Percentiles rank a stretch among this genome's conserved stretches.
These are phyloP conservation scores for Leucocoprinus sp. DNA, from an alignment of 768 basidiomycete species.

Conservation along the genomic window DNA sequence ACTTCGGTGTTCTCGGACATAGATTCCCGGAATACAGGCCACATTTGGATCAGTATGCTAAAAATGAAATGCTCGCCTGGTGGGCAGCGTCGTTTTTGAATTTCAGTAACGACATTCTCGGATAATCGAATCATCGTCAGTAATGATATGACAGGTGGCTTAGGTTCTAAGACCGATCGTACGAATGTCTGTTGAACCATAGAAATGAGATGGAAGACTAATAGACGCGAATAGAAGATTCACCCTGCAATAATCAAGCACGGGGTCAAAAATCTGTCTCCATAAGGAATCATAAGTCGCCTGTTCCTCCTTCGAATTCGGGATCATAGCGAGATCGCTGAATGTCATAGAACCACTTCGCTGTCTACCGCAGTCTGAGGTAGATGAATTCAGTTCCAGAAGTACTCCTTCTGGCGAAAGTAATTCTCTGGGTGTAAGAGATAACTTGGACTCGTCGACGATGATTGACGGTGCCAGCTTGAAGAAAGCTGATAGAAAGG, in stretches of 20 bases:
- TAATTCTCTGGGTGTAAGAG: conserved; percentile 29
- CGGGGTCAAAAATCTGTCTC: conserved; percentile 92
- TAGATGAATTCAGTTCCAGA: conserved; percentile 33
- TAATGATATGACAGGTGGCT: conserved; percentile 68
- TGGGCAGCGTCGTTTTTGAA: conserved; percentile 68
- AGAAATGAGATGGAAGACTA: conserved; percentile 3
- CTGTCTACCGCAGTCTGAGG: conserved; percentile 44
- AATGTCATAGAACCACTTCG: conserved; percentile 24
- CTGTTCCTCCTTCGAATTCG: conserved; percentile 51
- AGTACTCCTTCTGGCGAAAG: conserved; percentile 38
- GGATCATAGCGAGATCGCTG: conserved; percentile 26
- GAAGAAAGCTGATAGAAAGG: conserved; percentile 84
- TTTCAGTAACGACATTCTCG: conserved; percentile 67
- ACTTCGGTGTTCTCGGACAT: conserved; percentile 81
- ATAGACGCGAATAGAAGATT: conserved; percentile 14
- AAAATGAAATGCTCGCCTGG: conserved; percentile 81
- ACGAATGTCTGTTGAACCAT: conserved; percentile 50
- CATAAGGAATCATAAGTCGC: conserved; percentile 59
- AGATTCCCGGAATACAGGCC: conserved; percentile 88
- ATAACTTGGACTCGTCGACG: conserved; percentile 26
- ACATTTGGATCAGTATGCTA: conserved; percentile 74
- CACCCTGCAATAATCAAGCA: conserved; percentile 78
- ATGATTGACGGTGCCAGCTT: conserved; percentile 28
- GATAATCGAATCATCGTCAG: conserved; percentile 89
- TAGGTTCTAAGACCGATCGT: conserved; percentile 58